Percentiles rank a stretch among this genome's conserved stretches.
Evolutionary conservation across 108 stramenopile species (phyloP).

Genomic region (Hondaea fermentalgiana): DNA sequence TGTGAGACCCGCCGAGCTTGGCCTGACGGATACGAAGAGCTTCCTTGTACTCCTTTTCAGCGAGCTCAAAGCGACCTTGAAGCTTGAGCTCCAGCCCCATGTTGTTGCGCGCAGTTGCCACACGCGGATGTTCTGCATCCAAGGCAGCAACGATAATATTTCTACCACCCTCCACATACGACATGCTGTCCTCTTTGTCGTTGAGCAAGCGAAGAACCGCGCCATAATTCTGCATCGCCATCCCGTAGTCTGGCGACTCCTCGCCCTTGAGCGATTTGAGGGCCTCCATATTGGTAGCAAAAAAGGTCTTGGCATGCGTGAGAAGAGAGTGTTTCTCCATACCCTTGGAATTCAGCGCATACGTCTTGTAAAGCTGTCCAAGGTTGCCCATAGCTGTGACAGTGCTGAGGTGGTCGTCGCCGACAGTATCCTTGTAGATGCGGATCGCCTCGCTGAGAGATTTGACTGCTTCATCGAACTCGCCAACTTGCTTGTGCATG

Average conservation of each 20-base stretch:
- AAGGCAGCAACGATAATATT: background rate
- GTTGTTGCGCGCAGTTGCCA: background rate
- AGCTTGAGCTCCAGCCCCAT: background rate
- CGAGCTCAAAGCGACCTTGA: background rate
- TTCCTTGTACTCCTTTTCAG: background rate
- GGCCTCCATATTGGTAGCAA: background rate
- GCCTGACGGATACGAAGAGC: background rate
- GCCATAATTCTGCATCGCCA: background rate
- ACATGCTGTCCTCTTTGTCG: background rate
- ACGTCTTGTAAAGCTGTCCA: background rate
- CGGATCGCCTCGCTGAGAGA: background rate
- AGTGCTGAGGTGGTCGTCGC: background rate
- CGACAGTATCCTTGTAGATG: conserved; percentile 1
- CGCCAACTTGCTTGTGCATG: conserved; percentile 7
- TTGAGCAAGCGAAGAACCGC: background rate
- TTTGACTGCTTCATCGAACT: background rate
- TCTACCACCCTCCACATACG: background rate
- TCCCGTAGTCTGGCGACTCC: background rate
- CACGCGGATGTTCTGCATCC: background rate
- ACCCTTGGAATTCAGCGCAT: background rate
- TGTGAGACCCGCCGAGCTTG: background rate
- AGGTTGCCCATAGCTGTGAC: background rate
- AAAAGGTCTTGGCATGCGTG: background rate
- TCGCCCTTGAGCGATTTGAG: background rate
- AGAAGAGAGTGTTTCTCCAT: background rate